phyloP scores from a whole-genome alignment of 805 yeast species.

The Starmera dryadoides region DNA sequence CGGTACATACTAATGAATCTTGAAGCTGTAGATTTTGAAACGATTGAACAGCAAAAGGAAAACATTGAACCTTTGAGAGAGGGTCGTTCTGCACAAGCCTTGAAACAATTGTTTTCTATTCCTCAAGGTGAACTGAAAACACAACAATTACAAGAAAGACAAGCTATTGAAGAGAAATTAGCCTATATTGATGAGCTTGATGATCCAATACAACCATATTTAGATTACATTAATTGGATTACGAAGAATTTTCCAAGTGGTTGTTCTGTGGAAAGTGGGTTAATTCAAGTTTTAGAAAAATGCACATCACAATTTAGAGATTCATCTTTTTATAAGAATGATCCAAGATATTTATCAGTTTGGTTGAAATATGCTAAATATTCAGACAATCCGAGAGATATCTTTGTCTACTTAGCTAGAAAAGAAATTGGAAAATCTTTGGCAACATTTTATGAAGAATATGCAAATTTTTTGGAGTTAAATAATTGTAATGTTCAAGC shows the following conservation, averaged over 20 bases:
- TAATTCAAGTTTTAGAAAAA: conserved; percentile 57
- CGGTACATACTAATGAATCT: too few species aligned
- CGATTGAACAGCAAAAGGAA: conserved; percentile 63
- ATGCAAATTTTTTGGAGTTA: conserved; percentile 56
- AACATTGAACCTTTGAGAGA: conserved; percentile 59
- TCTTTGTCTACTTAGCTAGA: conserved; percentile 63
- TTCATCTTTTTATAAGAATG: conserved; percentile 64
- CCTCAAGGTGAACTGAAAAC: conserved; percentile 21
- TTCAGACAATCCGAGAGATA: conserved; percentile 62
- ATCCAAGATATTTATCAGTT: conserved; percentile 67
- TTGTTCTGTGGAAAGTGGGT: conserved; percentile 52
- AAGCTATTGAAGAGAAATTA: conserved; percentile 43
- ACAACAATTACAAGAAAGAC: conserved; percentile 28
- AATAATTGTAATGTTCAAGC: conserved; percentile 46
- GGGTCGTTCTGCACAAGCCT: conserved; percentile 61
- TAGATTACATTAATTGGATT: conserved; percentile 75
- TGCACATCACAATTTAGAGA: conserved; percentile 67
- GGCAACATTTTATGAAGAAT: conserved; percentile 72
- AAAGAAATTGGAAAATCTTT: conserved; percentile 63
- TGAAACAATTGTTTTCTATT: conserved; percentile 36
- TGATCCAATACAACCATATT: conserved; percentile 73
- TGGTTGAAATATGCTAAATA: conserved; percentile 76
- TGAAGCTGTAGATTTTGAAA: conserved; percentile 27
- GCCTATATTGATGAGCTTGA: conserved; percentile 53
- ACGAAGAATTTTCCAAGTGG: conserved; percentile 57